These are phyloP conservation scores for Dichotomopilus funicola DNA, from an alignment of 2,329 filamentous ascomycete species.

Conservation along the genomic window DNA sequence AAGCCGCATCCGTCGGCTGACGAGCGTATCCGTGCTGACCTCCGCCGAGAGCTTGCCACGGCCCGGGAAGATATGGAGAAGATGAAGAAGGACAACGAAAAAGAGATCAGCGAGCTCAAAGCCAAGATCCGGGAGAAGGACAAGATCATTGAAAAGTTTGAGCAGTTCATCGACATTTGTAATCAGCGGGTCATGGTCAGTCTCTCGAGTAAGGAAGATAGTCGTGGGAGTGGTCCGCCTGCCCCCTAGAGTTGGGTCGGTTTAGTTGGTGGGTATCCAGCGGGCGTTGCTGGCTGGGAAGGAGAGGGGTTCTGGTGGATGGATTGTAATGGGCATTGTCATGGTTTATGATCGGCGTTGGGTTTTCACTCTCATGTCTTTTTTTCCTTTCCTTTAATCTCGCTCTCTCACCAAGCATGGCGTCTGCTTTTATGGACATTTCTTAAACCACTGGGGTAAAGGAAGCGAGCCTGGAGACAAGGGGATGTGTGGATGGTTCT, in stretches of 20 bases:
- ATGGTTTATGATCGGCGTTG: background rate
- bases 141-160: constrained; percentile 55
- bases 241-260: background rate
- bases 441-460: no score
- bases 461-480: no score
- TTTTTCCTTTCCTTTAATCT: background rate
- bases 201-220: constrained; percentile 32
- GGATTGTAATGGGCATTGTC: background rate
- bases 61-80: constrained; percentile 50
- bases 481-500: no score
- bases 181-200: constrained; percentile 59
- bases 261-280: background rate
- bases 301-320: background rate
- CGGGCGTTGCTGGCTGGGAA: background rate
- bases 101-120: constrained; percentile 53
- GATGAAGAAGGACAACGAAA: constrained; percentile 48
- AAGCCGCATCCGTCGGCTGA: constrained; percentile 58
- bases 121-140: constrained; percentile 57
- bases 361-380: background rate
- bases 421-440: no score
- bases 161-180: constrained; percentile 65
- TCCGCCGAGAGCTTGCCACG: constrained; percentile 54
- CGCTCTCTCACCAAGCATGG: no score
- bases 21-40: constrained; percentile 56
- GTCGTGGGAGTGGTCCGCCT: background rate